Base-by-base conservation (phyloP, 2,329 filamentous ascomycete genomes). In the Ophiostoma perfectum region DNA sequence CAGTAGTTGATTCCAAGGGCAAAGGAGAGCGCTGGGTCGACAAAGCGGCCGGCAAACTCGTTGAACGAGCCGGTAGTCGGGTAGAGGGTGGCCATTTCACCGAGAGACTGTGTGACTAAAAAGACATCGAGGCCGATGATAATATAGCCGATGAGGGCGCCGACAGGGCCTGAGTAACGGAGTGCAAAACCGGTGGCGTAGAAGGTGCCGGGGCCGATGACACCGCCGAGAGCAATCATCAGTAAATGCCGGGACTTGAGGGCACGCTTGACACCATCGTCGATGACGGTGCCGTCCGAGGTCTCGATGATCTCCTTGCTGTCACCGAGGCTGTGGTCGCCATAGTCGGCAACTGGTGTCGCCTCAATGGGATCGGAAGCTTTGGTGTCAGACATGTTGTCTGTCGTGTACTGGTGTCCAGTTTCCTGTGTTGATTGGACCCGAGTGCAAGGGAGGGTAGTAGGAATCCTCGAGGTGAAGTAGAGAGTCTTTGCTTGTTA, bases 41-140 rank as follows among this genome's bases (percentile, higher is more conserved):
- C 80, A 67, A 78, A 82, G 7, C 81, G 78, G 27, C 78, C 76
- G 4, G 81, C 81, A 52, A 82, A 83, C 18, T 81, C 75, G 8
- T 80, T 79, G 5, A 84, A 80, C 2, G 81, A 81, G 9, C 83
- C 82, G 27, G 84, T 79, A 70, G 86, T 75, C 8, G 86, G 84
- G 62, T 88, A 81, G 78, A 85, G 87, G n/a, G 86, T 82, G 11
- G 85, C 84, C 78, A 89, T 84, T 75, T 86, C 84, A 36, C 81
- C 81, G 68, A 88, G 82, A 73, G 49, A 65, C 68, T 72, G 69
- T 58, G 80, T 77, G 58, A 77, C 75, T 70, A 77, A 77, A 66
- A 84, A 76, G 72, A 83, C 72, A 39, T 81, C 77, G 64, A 80
- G 76, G 65, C 84, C 77, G 66, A 83, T 78, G 16, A 76, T 72